Evolutionary conservation across 2,329 filamentous ascomycete species (phyloP).

Genomic region (Phyllosticta citriasiana): DNA sequence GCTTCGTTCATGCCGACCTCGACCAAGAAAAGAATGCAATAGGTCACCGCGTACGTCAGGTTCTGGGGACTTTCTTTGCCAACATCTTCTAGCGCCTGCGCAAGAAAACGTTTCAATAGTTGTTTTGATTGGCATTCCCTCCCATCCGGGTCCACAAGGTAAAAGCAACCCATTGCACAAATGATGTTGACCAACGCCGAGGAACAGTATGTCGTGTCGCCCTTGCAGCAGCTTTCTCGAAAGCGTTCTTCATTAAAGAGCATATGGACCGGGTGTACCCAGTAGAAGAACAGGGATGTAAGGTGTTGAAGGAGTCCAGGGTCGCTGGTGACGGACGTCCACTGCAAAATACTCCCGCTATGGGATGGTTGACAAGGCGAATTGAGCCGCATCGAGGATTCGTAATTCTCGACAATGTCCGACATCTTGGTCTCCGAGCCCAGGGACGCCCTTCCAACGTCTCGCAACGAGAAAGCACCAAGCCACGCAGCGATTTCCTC

Average conservation of each 20-base stretch:
- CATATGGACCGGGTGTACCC: slow-evolving; percentile 23
- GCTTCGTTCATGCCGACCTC: slow-evolving; percentile 17
- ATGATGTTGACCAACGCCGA: slow-evolving; percentile 19
- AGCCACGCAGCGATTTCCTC: slow-evolving; percentile 17
- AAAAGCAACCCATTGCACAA: slow-evolving; percentile 21
- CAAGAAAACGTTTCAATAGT: slow-evolving; percentile 15
- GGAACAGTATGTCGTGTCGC: slow-evolving; percentile 16
- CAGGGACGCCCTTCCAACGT: slow-evolving; percentile 6
- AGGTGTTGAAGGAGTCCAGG: slow-evolving; percentile 17
- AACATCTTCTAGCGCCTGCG: slow-evolving; percentile 14
- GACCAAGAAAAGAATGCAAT: slow-evolving; percentile 21
- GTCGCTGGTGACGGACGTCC: neutral
- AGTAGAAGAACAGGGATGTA: slow-evolving; percentile 21
- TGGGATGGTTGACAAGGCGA: neutral
- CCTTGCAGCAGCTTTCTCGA: slow-evolving; percentile 14
- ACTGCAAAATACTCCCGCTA: neutral
- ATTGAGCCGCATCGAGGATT: neutral
- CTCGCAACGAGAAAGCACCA: slow-evolving; percentile 9
- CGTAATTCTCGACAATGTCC: slow-evolving; percentile 10
- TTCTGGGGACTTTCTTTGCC: slow-evolving; percentile 12
- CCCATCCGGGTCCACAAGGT: slow-evolving; percentile 12
- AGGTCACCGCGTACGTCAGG: slow-evolving; percentile 15
- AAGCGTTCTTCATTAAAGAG: slow-evolving; percentile 21
- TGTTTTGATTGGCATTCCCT: slow-evolving; percentile 11
- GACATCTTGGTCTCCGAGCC: slow-evolving; percentile 12